Evolutionary conservation across 2,329 filamentous ascomycete species (phyloP), one percentile per base, ranked within the genome.

Genomic region (Aspergillus uvarum): DNA sequence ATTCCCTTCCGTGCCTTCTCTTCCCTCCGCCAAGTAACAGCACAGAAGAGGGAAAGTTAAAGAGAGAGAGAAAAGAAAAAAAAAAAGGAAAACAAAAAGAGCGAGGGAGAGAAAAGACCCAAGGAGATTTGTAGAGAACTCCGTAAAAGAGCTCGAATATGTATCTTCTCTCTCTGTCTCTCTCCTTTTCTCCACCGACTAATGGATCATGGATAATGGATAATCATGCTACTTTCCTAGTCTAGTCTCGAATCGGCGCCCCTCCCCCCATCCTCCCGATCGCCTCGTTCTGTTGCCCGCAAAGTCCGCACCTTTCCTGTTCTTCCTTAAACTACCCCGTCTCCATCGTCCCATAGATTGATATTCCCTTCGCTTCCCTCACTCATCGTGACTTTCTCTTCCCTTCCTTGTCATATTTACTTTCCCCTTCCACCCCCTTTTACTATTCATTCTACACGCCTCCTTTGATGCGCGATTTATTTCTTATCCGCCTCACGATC

Each of bases 231-330:
- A 48, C 44, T 26, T 21, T 50, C 14, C 53, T 22, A 31, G 38
- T 19, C 53, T 55, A 55, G 26, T 32, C 42, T 29, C 19, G 32
- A 44, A 47, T 48, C 26, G 47, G 53, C 24, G 32, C 26, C 29
- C 29, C 26, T 42, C 53, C 16, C 44, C 22, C 22, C 22, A 22
- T 22, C 38, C 19, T 29, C 52, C 42, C 53, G 53, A 55, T 55
- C 42, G 53, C 53, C 53, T 55, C 51, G 32, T 44, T 47, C 22
- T 32, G n/a, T 47, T 48, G 53, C 53, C 53, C 53, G 53, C 53
- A 55, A 35, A 44, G 26, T 24, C 42, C 47, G 47, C 47, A 32
- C 38, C 42, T 10, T 22, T 32, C 38, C 24, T 31, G 31, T 47
- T 22, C 53, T 26, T 35, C 22, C 29, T 42, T 47, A 47, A 42